Evolutionary conservation across 1,284 basidiomycete species (phyloP).

Genomic region (Puccinia horiana): DNA sequence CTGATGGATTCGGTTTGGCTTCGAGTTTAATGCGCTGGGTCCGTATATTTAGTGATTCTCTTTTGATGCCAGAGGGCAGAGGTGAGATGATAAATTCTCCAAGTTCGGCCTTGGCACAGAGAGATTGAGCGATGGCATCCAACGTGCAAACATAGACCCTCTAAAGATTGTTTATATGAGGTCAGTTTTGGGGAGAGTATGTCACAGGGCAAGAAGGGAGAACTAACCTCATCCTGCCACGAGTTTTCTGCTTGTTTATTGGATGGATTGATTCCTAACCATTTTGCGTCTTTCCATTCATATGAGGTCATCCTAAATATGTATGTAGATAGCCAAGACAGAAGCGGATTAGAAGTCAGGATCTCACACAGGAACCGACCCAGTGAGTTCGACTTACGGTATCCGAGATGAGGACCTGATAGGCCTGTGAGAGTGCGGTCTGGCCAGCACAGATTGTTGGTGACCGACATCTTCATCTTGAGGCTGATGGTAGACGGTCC

Average conservation of each 20-base stretch:
- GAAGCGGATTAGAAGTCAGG: not conserved
- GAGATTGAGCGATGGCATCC: slow-evolving; percentile 68
- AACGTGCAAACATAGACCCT: slow-evolving; percentile 89
- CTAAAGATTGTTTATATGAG: slow-evolving; percentile 60
- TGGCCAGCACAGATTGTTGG: too few species aligned
- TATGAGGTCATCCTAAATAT: slow-evolving; percentile 63
- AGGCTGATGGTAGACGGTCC: too few species aligned
- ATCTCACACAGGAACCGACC: too few species aligned
- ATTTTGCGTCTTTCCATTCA: slow-evolving; percentile 84
- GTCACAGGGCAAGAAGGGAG: slow-evolving; percentile 9
- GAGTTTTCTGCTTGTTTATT: slow-evolving; percentile 52
- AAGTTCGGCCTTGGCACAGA: slow-evolving; percentile 70
- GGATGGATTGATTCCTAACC: slow-evolving; percentile 68
- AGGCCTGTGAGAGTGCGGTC: not conserved
- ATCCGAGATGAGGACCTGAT: slow-evolving; percentile 48
- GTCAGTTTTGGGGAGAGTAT: not conserved
- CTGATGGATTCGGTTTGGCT: slow-evolving; percentile 51
- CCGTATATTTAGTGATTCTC: slow-evolving; percentile 67
- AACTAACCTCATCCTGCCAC: slow-evolving; percentile 57
- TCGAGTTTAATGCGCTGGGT: slow-evolving; percentile 60
- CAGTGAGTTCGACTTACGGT: slow-evolving; percentile 12
- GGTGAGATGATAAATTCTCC: slow-evolving; percentile 75
- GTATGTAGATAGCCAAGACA: too few species aligned
- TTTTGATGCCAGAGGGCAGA: slow-evolving; percentile 65
- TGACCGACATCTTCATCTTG: too few species aligned